Evolutionary conservation across 2,329 filamentous ascomycete genomes (phyloP).

Genomic region (Colletotrichum scovillei): DNA sequence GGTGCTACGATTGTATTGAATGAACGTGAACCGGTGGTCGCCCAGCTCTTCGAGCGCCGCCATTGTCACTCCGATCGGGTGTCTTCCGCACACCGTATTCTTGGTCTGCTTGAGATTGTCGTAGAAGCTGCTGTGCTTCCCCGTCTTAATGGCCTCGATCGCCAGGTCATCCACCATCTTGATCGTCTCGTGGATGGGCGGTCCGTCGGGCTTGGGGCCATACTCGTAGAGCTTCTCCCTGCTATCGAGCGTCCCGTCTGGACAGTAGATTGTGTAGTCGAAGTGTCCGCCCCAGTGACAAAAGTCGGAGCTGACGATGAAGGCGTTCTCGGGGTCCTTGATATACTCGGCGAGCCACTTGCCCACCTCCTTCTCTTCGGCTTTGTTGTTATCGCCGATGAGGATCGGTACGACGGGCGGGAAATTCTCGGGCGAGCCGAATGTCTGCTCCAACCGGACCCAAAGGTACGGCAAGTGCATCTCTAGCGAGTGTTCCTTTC

Average conservation of each 20-base stretch:
- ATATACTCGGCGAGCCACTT: conserved; percentile 81
- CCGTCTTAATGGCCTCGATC: conserved; percentile 86
- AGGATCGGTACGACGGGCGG: conserved; percentile 87
- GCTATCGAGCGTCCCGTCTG: conserved; percentile 50
- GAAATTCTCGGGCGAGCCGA: conserved; percentile 64
- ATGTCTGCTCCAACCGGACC: conserved; percentile 72
- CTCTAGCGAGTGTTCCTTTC: conserved; percentile 91
- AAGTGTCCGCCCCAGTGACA: conserved; percentile 95
- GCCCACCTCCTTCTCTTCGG: conserved; percentile 77
- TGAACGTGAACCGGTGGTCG: conserved; percentile 75
- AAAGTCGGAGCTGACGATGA: conserved; percentile 94
- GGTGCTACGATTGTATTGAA: conserved; percentile 69
- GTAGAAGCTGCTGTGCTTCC: conserved; percentile 77
- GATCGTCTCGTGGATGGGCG: conserved; percentile 86
- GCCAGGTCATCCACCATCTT: conserved; percentile 81
- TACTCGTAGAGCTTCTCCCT: conserved; percentile 51
- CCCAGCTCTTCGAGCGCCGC: conserved; percentile 79
- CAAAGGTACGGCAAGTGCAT: conserved; percentile 97
- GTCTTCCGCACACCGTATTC: conserved; percentile 94
- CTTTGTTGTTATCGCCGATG: conserved; percentile 77
- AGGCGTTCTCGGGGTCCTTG: conserved; percentile 78
- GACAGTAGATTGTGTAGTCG: conserved; percentile 81
- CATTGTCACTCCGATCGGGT: conserved; percentile 95
- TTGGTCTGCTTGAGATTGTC: conserved; percentile 76
- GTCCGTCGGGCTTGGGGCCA: conserved; percentile 50